Conservation (phyloP, 805 yeast species). For the Candida silvicultrix region DNA sequence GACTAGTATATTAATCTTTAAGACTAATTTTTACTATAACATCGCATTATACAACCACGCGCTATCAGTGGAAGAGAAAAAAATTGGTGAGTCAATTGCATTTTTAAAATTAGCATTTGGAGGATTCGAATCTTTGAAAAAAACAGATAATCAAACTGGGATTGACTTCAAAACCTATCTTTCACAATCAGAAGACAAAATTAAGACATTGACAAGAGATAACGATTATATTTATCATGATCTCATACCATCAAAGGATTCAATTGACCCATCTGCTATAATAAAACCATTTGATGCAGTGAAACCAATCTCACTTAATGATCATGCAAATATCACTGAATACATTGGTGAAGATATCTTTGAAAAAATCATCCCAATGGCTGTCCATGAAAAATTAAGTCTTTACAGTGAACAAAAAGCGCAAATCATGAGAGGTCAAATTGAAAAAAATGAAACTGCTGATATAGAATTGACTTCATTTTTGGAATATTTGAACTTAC, state of each 20-base stretch:
- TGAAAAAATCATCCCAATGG: constrained; percentile 75
- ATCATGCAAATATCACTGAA: constrained; percentile 39
- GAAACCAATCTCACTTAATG: constrained; percentile 46
- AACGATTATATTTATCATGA: constrained; percentile 90
- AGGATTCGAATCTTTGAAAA: constrained; percentile 22
- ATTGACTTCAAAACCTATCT: constrained; percentile 27
- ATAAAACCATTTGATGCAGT: constrained; percentile 67
- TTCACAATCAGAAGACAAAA: constrained; percentile 28
- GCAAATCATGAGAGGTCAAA: constrained; percentile 60
- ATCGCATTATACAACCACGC: constrained; percentile 58
- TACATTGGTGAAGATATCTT: constrained; percentile 50
- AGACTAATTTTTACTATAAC: constrained; percentile 49
- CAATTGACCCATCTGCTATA: constrained; percentile 42
- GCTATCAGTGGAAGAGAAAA: constrained; percentile 44
- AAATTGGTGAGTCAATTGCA: constrained; percentile 76
- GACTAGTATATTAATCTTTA: constrained; percentile 44
- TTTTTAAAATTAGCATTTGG: constrained; percentile 46
- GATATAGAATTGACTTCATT: constrained; percentile 75
- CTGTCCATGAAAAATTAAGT: constrained; percentile 82
- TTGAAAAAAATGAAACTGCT: constrained; percentile 70
- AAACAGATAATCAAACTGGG: constrained; percentile 27
- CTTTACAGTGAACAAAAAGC: constrained; percentile 89
- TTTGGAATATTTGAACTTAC: constrained; percentile 74
- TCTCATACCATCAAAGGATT: constrained; percentile 51
- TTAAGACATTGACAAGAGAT: constrained; percentile 55